Conservation (phyloP, 805 yeast genomes). For the Candida easanensis region DNA sequence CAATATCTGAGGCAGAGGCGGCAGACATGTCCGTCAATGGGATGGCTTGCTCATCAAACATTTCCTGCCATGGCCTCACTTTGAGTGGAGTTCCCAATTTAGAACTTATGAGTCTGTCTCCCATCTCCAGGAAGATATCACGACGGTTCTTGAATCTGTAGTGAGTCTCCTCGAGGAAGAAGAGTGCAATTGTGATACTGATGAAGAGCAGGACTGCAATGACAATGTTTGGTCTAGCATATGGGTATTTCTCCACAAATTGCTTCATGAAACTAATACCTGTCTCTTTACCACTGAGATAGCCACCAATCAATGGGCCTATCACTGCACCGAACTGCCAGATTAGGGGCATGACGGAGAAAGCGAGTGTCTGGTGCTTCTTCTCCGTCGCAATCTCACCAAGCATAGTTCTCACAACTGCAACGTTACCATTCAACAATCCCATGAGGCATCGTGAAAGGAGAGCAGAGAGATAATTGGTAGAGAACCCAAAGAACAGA, state of each 20-base stretch:
- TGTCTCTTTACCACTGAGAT: constrained; percentile 13
- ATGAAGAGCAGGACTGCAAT: constrained; percentile 4
- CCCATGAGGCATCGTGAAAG: constrained; percentile 11
- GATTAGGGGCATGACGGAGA: constrained; percentile 14
- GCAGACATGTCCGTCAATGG: background rate
- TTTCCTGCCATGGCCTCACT: constrained; percentile 13
- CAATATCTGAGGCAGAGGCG: background rate
- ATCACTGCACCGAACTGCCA: constrained; percentile 13
- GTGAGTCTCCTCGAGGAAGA: constrained; percentile 17
- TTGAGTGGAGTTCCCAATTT: background rate
- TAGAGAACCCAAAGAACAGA: constrained; percentile 11
- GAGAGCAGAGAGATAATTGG: constrained; percentile 9
- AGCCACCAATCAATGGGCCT: constrained; percentile 16
- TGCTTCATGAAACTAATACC: constrained; percentile 1
- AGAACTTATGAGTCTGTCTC: constrained; percentile 5
- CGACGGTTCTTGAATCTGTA: constrained; percentile 8
- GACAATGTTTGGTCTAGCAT: constrained; percentile 14
- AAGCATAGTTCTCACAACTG: constrained; percentile 15
- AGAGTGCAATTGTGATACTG: constrained; percentile 2
- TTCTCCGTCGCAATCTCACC: constrained; percentile 16
- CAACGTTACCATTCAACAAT: constrained; percentile 15
- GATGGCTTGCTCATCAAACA: constrained; percentile 3
- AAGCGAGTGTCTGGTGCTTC: constrained; percentile 15
- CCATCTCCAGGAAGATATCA: constrained; percentile 11
- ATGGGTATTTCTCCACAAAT: constrained; percentile 12